Evolutionary conservation across 441 rosid genomes (phyloP).

Genomic region (Erysimum cheiri): DNA sequence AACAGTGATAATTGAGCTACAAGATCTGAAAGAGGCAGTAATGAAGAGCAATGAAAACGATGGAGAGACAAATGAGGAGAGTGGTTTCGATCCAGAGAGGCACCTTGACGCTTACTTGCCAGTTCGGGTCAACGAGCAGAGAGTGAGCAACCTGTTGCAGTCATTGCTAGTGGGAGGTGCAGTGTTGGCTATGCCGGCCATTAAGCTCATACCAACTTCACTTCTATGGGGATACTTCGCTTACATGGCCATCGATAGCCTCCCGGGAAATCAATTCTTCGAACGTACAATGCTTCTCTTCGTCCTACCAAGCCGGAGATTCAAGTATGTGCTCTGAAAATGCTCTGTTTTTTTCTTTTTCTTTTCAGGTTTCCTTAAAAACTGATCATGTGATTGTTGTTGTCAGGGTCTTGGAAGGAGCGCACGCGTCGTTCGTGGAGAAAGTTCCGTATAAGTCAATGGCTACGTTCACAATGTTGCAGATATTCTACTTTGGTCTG

Average conservation of each 20-base stretch:
- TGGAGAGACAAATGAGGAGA: slow-evolving; percentile 41
- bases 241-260: slow-evolving; percentile 89
- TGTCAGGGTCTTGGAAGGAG: slow-evolving; percentile 71
- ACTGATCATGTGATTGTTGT: not conserved
- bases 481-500: slow-evolving; percentile 60
- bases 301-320: slow-evolving; percentile 60
- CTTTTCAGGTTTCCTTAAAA: not conserved
- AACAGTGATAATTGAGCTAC: slow-evolving; percentile 56
- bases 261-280: slow-evolving; percentile 88
- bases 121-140: slow-evolving; percentile 81
- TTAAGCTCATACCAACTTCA: slow-evolving; percentile 79
- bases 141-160: slow-evolving; percentile 76
- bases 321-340: slow-evolving; percentile 55
- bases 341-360: not conserved
- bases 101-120: slow-evolving; percentile 77
- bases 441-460: slow-evolving; percentile 68
- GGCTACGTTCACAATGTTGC: slow-evolving; percentile 67
- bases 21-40: slow-evolving; percentile 68
- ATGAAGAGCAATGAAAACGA: slow-evolving; percentile 49
- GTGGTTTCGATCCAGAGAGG: slow-evolving; percentile 66
- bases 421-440: slow-evolving; percentile 82
- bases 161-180: slow-evolving; percentile 66
- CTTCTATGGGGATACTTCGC: slow-evolving; percentile 92
- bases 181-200: slow-evolving; percentile 60
- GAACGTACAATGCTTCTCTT: slow-evolving; percentile 78